phyloP scores from a whole-genome alignment of 2,329 filamentous ascomycete genomes.

The Colletotrichum magnum region DNA sequence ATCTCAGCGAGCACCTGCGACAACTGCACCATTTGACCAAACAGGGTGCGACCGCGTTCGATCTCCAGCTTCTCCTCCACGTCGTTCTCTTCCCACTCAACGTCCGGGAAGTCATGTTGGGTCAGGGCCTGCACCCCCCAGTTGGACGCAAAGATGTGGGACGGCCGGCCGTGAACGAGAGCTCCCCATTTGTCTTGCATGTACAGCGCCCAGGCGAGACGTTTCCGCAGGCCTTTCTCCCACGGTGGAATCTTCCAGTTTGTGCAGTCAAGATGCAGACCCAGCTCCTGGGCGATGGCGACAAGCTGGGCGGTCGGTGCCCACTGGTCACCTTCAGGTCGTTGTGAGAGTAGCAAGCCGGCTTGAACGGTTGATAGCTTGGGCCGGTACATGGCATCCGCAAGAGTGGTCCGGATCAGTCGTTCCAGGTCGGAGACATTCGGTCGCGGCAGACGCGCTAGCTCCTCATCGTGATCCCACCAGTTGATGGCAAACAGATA shows the following conservation, averaged over 20 bases:
- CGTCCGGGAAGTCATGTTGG: slow-evolving; percentile 80
- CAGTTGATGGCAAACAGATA: slow-evolving; percentile 91
- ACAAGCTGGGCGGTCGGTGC: slow-evolving; percentile 89
- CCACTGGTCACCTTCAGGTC: slow-evolving; percentile 84
- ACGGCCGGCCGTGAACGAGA: slow-evolving; percentile 86
- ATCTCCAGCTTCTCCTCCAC: slow-evolving; percentile 75
- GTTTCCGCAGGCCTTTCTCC: slow-evolving; percentile 88
- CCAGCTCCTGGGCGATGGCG: slow-evolving; percentile 88
- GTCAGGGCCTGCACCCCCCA: slow-evolving; percentile 83
- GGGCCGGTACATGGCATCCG: slow-evolving; percentile 83
- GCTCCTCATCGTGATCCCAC: slow-evolving; percentile 81
- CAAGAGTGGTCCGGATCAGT: slow-evolving; percentile 79
- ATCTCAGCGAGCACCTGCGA: slow-evolving; percentile 84
- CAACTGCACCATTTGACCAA: slow-evolving; percentile 81
- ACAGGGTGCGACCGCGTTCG: slow-evolving; percentile 78
- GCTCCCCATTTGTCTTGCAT: slow-evolving; percentile 96
- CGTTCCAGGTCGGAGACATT: slow-evolving; percentile 81
- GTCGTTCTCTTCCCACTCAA: slow-evolving; percentile 75
- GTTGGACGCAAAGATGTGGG: slow-evolving; percentile 77
- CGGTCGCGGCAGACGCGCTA: slow-evolving; percentile 75
- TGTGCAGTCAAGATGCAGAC: slow-evolving; percentile 89
- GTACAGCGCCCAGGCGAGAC: slow-evolving; percentile 91
- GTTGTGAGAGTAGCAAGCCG: slow-evolving; percentile 80
- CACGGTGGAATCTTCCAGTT: slow-evolving; percentile 89
- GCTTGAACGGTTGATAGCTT: slow-evolving; percentile 87